These are phyloP conservation scores for Saccharomycodes ludwigii DNA, from an alignment of 805 yeast genomes.

Conservation along the genomic window DNA sequence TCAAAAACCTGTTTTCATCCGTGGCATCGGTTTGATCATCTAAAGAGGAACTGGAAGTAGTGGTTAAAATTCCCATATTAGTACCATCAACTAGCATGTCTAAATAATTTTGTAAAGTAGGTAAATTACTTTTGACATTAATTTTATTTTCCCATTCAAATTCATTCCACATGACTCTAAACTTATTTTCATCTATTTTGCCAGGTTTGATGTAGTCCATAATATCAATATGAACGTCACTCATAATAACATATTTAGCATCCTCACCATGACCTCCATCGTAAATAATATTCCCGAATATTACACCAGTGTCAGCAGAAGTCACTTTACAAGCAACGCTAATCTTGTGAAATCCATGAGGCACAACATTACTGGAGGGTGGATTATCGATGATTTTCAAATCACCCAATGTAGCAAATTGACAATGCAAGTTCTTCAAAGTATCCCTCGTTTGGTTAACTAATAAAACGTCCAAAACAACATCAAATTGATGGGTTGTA, in stretches of 20 bases:
- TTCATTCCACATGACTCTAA: constrained; percentile 98
- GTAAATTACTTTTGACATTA: constrained; percentile 60
- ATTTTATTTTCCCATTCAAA: constrained; percentile 99
- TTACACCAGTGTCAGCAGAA: constrained; percentile 95
- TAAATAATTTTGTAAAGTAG: constrained; percentile 64
- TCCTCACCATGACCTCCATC: constrained; percentile 93
- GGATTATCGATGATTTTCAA: constrained; percentile 90
- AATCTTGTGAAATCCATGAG: constrained; percentile 91
- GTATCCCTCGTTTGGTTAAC: constrained; percentile 93
- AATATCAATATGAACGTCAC: constrained; percentile 90
- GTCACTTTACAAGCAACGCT: constrained; percentile 88
- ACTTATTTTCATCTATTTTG: constrained; percentile 73
- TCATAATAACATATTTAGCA: constrained; percentile 77
- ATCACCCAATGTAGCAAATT: constrained; percentile 93
- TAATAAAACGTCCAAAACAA: constrained; percentile 80
- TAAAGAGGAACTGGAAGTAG: constrained; percentile 81
- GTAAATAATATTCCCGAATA: constrained; percentile 92
- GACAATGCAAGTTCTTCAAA: constrained; percentile 80
- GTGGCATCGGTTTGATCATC: constrained; percentile 43
- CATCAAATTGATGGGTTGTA: constrained; percentile 93
- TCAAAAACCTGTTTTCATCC: constrained; percentile 53
- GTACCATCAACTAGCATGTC: constrained; percentile 60
- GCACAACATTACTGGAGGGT: constrained; percentile 78
- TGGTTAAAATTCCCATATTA: constrained; percentile 88
- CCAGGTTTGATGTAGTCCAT: constrained; percentile 97